Conservation (phyloP, 2,329 filamentous ascomycete species). For the Pseudogymnoascus sp. region DNA sequence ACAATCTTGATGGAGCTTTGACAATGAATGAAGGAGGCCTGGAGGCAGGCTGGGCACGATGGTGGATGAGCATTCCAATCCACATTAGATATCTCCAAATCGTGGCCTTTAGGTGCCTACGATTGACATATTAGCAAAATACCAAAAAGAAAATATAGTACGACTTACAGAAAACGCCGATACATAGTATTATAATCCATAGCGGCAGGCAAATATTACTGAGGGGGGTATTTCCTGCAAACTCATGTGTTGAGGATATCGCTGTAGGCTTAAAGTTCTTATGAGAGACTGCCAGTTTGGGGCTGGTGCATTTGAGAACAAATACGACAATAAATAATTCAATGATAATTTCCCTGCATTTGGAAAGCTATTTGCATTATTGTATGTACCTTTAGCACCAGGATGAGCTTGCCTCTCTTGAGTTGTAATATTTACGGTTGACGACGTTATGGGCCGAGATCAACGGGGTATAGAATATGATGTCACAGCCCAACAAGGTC, state of each 20-base stretch:
- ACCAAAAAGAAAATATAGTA: background rate
- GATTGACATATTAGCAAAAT: background rate
- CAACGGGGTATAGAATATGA: background rate
- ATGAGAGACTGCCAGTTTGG: background rate
- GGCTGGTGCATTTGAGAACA: background rate
- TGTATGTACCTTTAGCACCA: background rate
- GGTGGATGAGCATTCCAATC: slow-evolving; percentile 28
- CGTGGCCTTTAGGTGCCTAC: slow-evolving; percentile 22
- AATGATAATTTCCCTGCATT: background rate
- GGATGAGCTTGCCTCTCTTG: background rate
- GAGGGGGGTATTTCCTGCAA: background rate
- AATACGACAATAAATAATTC: background rate
- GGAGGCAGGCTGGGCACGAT: slow-evolving; percentile 25
- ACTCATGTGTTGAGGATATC: background rate
- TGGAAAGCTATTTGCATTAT: background rate
- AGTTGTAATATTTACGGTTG: background rate
- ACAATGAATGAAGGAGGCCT: slow-evolving; percentile 26
- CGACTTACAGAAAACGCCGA: background rate
- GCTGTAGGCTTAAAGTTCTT: background rate
- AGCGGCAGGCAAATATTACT: background rate
- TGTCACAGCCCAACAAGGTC: background rate
- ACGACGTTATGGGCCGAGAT: slow-evolving; percentile 1
- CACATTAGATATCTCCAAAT: slow-evolving; percentile 28
- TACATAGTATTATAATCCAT: background rate
- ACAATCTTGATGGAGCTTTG: slow-evolving; percentile 25